Base-by-base conservation (phyloP, 306 rosid species). In the Trifolium subterraneum region DNA sequence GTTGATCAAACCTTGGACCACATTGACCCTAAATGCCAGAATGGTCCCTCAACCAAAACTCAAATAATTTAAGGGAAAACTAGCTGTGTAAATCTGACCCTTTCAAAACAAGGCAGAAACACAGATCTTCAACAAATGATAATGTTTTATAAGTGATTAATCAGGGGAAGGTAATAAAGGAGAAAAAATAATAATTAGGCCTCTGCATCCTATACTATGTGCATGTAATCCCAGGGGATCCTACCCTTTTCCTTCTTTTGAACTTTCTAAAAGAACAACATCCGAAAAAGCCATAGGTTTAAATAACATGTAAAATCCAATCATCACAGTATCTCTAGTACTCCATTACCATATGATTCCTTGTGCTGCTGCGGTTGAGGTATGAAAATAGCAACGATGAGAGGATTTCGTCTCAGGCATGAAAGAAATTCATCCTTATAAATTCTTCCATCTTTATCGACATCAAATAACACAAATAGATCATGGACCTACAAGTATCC, bases 311-410 rank as follows among this genome's bases (percentile, higher is more conserved):
- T 59, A 70, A 78, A 77, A 64, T 78, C 67, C 41, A 64, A 18
- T 52, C 27, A 80, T 84, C 82, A 92, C 19, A 80, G 77, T 59
- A 80, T 85, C 63, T 83, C 88, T 66, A 61, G 31, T 55, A 65
- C 73, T 81, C 81, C 76, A 72, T 60, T 42, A 41, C 42, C 79
- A 33, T 71, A 69, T 0, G 69, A 72, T 41, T 81, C 88, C 25
- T 82, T 82, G 29, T 60, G 80, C 72, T 60, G 80, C 72, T 64
- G 71, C n/a, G 74, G 82, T 73, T 80, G 86, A 59, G 87, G 83
- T 16, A 81, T 79, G 83, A 94, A 90, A 76, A 94, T 85, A 7
- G 96, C 95, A 38, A 88, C 81, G 64, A 94, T 83, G 82, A 94
- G 86, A 47, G 99, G 99, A 71, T 90, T 90, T 77, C 13, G 79